Evolutionary conservation across 1,284 basidiomycete genomes (phyloP), one percentile per base, ranked within the genome.

Genomic region (Paramarasmius palmivorus): DNA sequence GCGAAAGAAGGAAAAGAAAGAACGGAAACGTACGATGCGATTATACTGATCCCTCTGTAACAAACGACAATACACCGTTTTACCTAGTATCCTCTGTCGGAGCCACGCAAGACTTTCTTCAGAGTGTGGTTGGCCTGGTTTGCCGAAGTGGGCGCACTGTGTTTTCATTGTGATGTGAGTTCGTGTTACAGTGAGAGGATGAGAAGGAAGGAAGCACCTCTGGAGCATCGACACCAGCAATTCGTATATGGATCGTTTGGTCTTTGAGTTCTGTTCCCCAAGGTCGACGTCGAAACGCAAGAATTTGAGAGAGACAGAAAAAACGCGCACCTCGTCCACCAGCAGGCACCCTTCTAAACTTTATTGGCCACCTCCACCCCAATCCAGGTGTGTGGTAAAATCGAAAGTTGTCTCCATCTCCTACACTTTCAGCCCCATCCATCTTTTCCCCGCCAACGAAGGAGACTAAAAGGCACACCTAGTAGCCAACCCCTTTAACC

Each of bases 141-240:
- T 82, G 19, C 93, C 93, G 59, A 93, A 95, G 67, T 95, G 90
- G 0, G 84, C 76, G 9, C 74, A 79, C 88, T 92, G 54, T 20
- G 23, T 4, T 35, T 17, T 40, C 41, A 59, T 59, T n/a, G n/a
- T n/a, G 56, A 17, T 53, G 50, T 22, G 57, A 15, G 14, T 47
- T 34, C 5, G 35, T 36, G 12, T 22, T 4, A 32, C 15, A 45
- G 20, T 39, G 14, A n/a, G n/a, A n/a, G n/a, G 5, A 17, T n/a
- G 7, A 34, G n/a, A 2, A 29, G 10, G n/a, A n/a, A n/a, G n/a
- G 35, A 50, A 17, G n/a, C n/a, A 89, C 90, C 76, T 96, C 94
- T 0, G 94, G 94, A 1, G 94, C 94, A 66, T 97, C 94, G 9
- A 93, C 83, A 0, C 91, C 94, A 8, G 90, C 90, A 44, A 96